A percentile compares a stretch with the other conserved stretches of the same genome.
phyloP scores from a whole-genome alignment of 2,329 filamentous ascomycete species.

The Nothopassalora personata region DNA sequence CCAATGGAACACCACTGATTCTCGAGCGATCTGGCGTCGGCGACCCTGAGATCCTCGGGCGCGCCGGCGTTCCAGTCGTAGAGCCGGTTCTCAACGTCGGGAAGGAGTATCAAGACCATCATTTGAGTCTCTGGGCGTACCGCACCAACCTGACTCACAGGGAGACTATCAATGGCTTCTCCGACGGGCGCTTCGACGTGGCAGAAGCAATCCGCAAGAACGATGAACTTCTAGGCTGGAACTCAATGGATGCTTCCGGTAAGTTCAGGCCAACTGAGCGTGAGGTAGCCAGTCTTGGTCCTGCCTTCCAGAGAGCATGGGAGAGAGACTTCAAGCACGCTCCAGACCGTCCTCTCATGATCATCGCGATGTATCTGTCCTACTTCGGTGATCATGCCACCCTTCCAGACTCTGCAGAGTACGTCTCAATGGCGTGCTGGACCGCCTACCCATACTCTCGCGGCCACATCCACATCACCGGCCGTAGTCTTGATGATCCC shows the following conservation, averaged over 20 bases:
- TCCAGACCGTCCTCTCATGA: constrained; percentile 45
- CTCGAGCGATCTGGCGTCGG: constrained; percentile 60
- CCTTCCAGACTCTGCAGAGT: constrained; percentile 34
- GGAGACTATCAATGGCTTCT: constrained; percentile 50
- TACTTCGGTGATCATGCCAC: constrained; percentile 24
- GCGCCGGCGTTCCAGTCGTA: constrained; percentile 27
- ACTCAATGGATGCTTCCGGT: constrained; percentile 47
- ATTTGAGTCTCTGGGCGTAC: constrained; percentile 51
- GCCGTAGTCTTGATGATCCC: constrained; percentile 36
- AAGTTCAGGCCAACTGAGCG: constrained; percentile 52
- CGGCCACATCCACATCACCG: constrained; percentile 55
- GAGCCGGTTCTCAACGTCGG: constrained; percentile 9
- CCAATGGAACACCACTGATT: constrained; percentile 52
- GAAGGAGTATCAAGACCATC: constrained; percentile 17
- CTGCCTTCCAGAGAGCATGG: constrained; percentile 51
- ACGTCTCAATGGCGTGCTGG: constrained; percentile 48
- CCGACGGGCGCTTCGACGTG: constrained; percentile 44
- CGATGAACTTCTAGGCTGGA: constrained; percentile 53
- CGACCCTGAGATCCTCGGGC: constrained; percentile 9
- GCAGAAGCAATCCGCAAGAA: constrained; percentile 42
- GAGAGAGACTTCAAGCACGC: constrained; percentile 47
- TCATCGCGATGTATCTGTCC: constrained; percentile 36
- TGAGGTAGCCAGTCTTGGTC: constrained; percentile 49
- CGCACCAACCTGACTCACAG: constrained; percentile 40
- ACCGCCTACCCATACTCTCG: constrained; percentile 57